Base-by-base conservation (phyloP, 2,329 filamentous ascomycete genomes). In the Xylariales sp. region DNA sequence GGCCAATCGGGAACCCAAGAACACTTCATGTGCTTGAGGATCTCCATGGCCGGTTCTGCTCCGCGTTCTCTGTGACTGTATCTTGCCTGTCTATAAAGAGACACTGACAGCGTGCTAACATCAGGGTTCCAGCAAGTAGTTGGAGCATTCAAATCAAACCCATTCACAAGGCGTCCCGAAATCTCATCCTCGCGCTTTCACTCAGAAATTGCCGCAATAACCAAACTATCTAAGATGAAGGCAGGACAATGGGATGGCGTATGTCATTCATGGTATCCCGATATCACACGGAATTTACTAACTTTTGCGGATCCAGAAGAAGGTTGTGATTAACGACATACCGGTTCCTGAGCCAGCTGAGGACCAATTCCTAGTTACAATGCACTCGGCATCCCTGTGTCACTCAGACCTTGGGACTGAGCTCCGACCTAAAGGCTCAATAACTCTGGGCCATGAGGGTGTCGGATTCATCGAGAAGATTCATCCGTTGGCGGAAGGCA, bases 361-460 rank as follows among this genome's bases (percentile, higher is more conserved):
- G 20, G 40, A 46, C 27, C 44, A 49, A 34, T 39, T 49, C 29
- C 38, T 49, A 4, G 44, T 49, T 21, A 49, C 46, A 37, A 45
- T 43, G 3, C 39, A 34, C 9, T 31, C 21, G 15, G 38, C 38
- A 6, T 41, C 38, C 18, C 34, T 45, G 9, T 45, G 43, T 16
- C 43, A 45, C 29, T 45, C 43, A 6, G 43, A 45, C 25, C 43
- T 45, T 39, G 15, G 9, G 29, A 19, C 56, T 40, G 14, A 53
- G 9, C 29, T 32, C 9, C 29, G 29, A 7, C 29, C 29, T 10
- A 14, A 9, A 14, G 15, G 15, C 22, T 35, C 54, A 12, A 48
- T 39, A 38, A 54, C 42, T 3, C 45, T 56, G 11, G 76, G 80
- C 39, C 82, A 86, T 54, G 82, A 86, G 52, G 82, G 82, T 48